Base-by-base conservation (phyloP, 345 rosid species). In the Dimocarpus longan region DNA sequence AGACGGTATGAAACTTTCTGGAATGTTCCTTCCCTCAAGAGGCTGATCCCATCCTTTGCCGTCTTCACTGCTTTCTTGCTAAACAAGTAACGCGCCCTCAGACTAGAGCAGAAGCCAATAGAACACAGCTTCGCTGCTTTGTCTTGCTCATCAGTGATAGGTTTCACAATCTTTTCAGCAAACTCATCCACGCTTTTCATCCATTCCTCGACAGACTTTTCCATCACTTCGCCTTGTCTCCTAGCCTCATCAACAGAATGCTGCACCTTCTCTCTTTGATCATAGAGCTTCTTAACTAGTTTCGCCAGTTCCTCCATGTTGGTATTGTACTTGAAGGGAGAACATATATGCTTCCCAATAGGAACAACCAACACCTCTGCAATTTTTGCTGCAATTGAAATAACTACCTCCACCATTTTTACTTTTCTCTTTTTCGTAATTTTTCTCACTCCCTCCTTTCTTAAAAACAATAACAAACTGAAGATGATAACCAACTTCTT, bases 321-420 rank as follows among this genome's bases (percentile, higher is more conserved):
- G 68, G 77, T 76, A 71, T 71, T 26, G 67, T 65, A 52, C n/a
- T 18, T 13, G 69, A 71, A 19, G 21, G 72, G 40, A 63, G 66
- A 66, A 16, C 56, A 19, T 37, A 28, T 67, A 10, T 50, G 16
- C n/a, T 22, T 54, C 24, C 6, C 10, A 28, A 63, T 62, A 28
- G 52, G 56, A 16, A 21, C 40, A 8, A 69, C 12, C 48, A n/a
- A 0, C 6, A 10, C 0, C 11, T 39, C 42, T 3, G 4, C 52
- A 32, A 22, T 44, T 13, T 10, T 50, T 48, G 43, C n/a, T 43
- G 24, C 54, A 10, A 62, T 16, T 1, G 15, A 18, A 22, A 42
- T 11, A 8, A 8, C 39, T 7, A 9, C 6, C 8, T 59, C 64
- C 26, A 6, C 64, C 64, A n/a, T 59, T 59, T 59, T 18, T 12